Conservation (phyloP, 176 grass and related monocot genomes). For the Triticum dicoccoides region DNA sequence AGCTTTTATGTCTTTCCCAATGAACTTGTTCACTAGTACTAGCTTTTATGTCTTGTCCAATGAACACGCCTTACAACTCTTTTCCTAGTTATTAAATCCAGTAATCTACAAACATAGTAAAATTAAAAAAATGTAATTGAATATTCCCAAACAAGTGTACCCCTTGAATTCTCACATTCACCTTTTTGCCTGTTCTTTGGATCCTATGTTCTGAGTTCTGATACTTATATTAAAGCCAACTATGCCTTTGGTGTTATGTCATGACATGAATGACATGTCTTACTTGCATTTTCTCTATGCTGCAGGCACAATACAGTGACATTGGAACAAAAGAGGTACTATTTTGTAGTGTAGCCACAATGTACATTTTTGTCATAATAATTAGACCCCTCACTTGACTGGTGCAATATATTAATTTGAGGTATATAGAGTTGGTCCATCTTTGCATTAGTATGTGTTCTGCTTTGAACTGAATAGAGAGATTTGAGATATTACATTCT, state of each 20-base stretch:
- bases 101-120: not conserved
- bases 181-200: constrained; percentile 7
- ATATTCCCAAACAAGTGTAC: not conserved
- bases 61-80: not conserved
- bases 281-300: constrained; percentile 22
- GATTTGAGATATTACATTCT: not conserved
- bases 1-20: no score
- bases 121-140: not conserved
- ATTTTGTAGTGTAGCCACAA: constrained; percentile 1
- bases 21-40: not conserved
- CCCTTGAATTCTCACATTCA: not conserved
- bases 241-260: not conserved
- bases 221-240: not conserved
- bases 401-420: not conserved
- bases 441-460: not conserved
- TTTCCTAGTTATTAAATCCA: not conserved
- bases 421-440: not conserved
- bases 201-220: not conserved
- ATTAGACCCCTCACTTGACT: not conserved
- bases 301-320: constrained; percentile 62
- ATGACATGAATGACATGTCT: constrained; percentile 27
- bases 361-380: constrained; percentile 16
- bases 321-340: constrained; percentile 75
- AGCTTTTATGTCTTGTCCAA: not conserved
- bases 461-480: not conserved